These are phyloP conservation scores for Hypoxylon subgilvum DNA, from an alignment of 495 filamentous ascomycete species.

Conservation along the genomic window DNA sequence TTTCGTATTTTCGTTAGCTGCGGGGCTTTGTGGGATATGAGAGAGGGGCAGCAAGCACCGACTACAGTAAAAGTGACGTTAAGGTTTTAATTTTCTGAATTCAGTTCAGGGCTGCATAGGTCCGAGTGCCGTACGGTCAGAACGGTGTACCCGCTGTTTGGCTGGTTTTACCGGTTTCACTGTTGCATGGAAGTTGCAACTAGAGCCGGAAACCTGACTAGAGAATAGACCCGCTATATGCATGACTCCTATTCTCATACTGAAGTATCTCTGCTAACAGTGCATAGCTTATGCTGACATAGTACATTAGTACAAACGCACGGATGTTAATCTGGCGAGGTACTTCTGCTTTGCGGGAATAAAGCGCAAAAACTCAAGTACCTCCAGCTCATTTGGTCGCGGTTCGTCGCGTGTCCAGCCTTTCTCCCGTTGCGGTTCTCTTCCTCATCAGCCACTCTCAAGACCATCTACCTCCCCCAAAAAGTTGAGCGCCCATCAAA, in stretches of 20 bases:
- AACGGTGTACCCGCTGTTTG: too few relatives aligned
- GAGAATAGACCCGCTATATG: neutral
- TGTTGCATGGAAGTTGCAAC: too few relatives aligned
- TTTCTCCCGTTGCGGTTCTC: slow-evolving; percentile 14
- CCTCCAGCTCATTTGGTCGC: slow-evolving; percentile 32
- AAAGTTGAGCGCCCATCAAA: slow-evolving; percentile 31
- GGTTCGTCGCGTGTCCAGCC: slow-evolving; percentile 39
- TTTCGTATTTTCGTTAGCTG: slow-evolving; percentile 36
- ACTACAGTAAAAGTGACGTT: slow-evolving; percentile 17
- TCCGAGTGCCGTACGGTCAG: slow-evolving; percentile 13
- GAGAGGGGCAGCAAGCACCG: slow-evolving; percentile 27
- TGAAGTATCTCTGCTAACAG: neutral
- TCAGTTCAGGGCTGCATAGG: slow-evolving; percentile 26
- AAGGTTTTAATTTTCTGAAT: slow-evolving; percentile 31
- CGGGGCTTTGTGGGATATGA: slow-evolving; percentile 38
- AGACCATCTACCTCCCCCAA: slow-evolving; percentile 11
- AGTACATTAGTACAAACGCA: slow-evolving; percentile 19
- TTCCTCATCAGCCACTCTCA: slow-evolving; percentile 29
- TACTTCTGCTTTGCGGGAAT: slow-evolving; percentile 25
- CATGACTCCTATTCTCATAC: neutral
- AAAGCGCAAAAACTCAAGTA: slow-evolving; percentile 23
- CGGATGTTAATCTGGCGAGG: slow-evolving; percentile 15
- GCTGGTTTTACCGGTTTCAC: too few relatives aligned
- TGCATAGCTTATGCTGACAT: neutral
- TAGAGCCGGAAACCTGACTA: neutral